Conservation (phyloP, 2,329 filamentous ascomycete genomes). For the Colletotrichum higginsianum region DNA sequence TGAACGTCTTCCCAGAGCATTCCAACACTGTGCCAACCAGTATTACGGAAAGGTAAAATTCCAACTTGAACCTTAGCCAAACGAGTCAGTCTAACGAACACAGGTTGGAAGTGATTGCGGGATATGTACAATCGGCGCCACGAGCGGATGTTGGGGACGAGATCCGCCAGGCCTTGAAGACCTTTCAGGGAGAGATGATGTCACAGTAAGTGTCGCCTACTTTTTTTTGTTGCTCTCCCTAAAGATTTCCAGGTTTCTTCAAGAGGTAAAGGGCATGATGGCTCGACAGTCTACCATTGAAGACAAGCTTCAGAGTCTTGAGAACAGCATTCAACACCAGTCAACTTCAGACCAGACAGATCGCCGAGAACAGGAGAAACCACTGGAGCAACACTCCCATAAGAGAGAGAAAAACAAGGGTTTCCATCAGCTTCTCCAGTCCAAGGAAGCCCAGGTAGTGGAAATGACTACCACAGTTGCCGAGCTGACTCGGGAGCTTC, state of each 20-base stretch:
- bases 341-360: background rate
- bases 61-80: too few relatives aligned
- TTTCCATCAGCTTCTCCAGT: constrained; percentile 23
- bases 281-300: constrained; percentile 6
- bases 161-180: background rate
- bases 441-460: constrained; percentile 9
- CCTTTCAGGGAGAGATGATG: constrained; percentile 15
- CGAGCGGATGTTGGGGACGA: background rate
- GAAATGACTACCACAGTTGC: constrained; percentile 6
- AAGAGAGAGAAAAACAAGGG: constrained; percentile 23
- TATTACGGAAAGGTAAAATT: constrained; percentile 10
- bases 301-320: constrained; percentile 14
- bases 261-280: background rate
- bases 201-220: background rate
- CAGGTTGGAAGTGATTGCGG: constrained; percentile 27
- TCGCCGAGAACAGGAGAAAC: constrained; percentile 1
- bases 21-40: background rate
- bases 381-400: constrained; percentile 29
- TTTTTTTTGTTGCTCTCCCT: background rate
- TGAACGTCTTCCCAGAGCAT: constrained; percentile 10
- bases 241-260: background rate
- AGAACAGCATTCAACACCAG: constrained; percentile 21
- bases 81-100: background rate
- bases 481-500: constrained; percentile 1
- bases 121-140: constrained; percentile 1